Base-by-base conservation (phyloP, 768 basidiomycete species). In the Crassisporium funariophilum region DNA sequence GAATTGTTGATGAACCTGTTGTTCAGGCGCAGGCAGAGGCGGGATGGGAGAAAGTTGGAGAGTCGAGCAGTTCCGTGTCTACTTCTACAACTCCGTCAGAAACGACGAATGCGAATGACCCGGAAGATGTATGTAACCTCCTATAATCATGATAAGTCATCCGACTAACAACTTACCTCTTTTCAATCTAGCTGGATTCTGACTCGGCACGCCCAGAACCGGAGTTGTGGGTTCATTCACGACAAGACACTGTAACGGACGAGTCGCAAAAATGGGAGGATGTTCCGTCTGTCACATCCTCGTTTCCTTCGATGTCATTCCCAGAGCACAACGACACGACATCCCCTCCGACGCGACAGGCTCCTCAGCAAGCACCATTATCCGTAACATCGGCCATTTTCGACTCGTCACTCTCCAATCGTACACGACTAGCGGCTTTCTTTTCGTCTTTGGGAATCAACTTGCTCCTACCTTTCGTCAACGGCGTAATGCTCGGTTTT, bases 401-500 rank as follows among this genome's bases (percentile, higher is more conserved):
- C 65, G 84, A 91, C 65, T 61, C 74, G 17, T 72, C 81, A 22
- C 72, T 92, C 38, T 81, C 86, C 27, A 73, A 73, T 40, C 79
- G 79, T 52, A 85, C 88, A 23, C 83, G 90, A 41, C 58, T 81
- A 36, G 80, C 77, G 31, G 88, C 91, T 7, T 63, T 90, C 41
- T 65, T 85, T 44, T 84, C 88, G 12, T 82, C 87, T 17, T 63
- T 93, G 52, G 86, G 87, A 20, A 88, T 95, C 62, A 95, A 95
- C 63, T 63, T 95, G 51, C 62, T 88, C 1, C 75, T 95, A 29
- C 92, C 92, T 0, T 95, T 95, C 65, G 78, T 95, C 7, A 95
- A 95, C 54, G 93, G 92, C 15, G 88, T 95, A 47, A 95, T 95
- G 92, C 81, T 94, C 41, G 92, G 92, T n/a, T 94, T 95, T 61